Conservation (phyloP, 768 basidiomycete genomes). For the Glaciozyma antarctica region DNA sequence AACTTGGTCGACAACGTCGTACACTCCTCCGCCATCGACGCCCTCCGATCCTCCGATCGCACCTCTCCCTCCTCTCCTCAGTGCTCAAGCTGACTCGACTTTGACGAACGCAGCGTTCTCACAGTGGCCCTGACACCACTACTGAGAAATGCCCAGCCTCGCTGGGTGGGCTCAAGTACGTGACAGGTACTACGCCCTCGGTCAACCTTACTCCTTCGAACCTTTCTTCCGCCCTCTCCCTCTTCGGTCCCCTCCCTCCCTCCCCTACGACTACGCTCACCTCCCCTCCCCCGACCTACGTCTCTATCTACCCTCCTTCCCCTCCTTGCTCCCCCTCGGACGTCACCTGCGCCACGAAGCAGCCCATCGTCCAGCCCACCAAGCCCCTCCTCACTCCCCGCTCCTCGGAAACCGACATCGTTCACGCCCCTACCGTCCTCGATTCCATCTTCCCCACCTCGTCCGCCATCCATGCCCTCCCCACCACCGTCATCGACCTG, state of each 20-base stretch:
- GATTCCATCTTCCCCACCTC: slow-evolving; percentile 16
- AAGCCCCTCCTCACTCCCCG: slow-evolving; percentile 6
- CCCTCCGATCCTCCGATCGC: neutral
- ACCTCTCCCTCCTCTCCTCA: neutral
- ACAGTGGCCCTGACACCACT: neutral
- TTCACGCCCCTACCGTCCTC: slow-evolving; percentile 16
- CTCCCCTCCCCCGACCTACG: slow-evolving; percentile 3
- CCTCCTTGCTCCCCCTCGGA: neutral
- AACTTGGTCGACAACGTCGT: neutral
- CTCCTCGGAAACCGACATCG: neutral
- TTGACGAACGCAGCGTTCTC: neutral
- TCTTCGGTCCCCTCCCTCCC: slow-evolving; percentile 13
- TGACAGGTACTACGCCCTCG: slow-evolving; percentile 20
- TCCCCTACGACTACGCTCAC: neutral
- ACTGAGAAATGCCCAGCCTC: neutral
- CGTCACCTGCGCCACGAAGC: no score
- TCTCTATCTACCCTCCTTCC: slow-evolving; percentile 2
- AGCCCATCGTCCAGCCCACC: neutral
- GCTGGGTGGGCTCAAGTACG: slow-evolving; percentile 8
- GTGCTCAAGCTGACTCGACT: neutral
- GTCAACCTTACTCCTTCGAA: slow-evolving; percentile 9
- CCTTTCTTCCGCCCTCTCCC: slow-evolving; percentile 15
- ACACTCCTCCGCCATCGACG: neutral
- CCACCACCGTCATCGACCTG: slow-evolving; percentile 19
- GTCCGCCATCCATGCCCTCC: slow-evolving; percentile 20